A percentile compares a stretch with the other conserved stretches of the same genome.
phyloP scores from a whole-genome alignment of 2,329 filamentous ascomycete species.

The Penicillium janthinellum region DNA sequence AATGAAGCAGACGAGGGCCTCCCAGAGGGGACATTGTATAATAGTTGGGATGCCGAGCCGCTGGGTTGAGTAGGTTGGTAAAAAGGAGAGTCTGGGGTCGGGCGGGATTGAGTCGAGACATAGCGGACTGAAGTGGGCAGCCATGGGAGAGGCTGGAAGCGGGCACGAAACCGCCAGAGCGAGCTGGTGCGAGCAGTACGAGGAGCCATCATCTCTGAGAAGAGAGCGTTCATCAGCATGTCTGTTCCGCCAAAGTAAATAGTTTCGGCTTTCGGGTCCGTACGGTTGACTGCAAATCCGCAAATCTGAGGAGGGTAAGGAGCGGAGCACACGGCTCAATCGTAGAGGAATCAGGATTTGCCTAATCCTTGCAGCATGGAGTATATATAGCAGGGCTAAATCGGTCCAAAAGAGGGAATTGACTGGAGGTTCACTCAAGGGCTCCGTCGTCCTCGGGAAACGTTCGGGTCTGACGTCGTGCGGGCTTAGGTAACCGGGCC shows the following conservation, averaged over 20 bases:
- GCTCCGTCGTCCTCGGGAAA: slow-evolving; percentile 4
- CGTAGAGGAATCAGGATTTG: slow-evolving; percentile 20
- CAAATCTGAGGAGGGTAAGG: slow-evolving; percentile 20
- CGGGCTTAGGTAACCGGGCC: slow-evolving; percentile 9
- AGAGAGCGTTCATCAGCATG: slow-evolving; percentile 14
- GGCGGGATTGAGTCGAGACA: slow-evolving; percentile 34
- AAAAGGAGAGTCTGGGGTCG: slow-evolving; percentile 24
- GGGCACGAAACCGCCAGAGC: slow-evolving; percentile 26
- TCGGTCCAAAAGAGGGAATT: slow-evolving; percentile 11
- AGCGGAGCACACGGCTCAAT: slow-evolving; percentile 31
- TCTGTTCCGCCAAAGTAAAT: slow-evolving; percentile 6
- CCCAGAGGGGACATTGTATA: slow-evolving; percentile 20
- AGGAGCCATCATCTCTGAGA: slow-evolving; percentile 26
- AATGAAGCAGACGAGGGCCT: slow-evolving; percentile 30
- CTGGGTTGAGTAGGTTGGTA: slow-evolving; percentile 14
- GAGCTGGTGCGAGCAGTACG: slow-evolving; percentile 23
- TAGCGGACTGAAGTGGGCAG: slow-evolving; percentile 27
- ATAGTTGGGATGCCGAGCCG: slow-evolving; percentile 20
- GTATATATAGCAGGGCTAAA: slow-evolving; percentile 13
- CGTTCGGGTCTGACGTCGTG: slow-evolving; percentile 20
- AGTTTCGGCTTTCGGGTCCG: slow-evolving; percentile 15
- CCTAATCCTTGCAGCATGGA: slow-evolving; percentile 29
- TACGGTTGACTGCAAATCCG: slow-evolving; percentile 37
- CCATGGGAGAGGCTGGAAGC: slow-evolving; percentile 21
- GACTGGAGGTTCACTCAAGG: slow-evolving; percentile 9